Percentiles rank a stretch among this genome's conserved stretches.
These are phyloP conservation scores for Podila clonocystis DNA, from an alignment of 192 early-diverging fungal genomes.

Conservation along the genomic window DNA sequence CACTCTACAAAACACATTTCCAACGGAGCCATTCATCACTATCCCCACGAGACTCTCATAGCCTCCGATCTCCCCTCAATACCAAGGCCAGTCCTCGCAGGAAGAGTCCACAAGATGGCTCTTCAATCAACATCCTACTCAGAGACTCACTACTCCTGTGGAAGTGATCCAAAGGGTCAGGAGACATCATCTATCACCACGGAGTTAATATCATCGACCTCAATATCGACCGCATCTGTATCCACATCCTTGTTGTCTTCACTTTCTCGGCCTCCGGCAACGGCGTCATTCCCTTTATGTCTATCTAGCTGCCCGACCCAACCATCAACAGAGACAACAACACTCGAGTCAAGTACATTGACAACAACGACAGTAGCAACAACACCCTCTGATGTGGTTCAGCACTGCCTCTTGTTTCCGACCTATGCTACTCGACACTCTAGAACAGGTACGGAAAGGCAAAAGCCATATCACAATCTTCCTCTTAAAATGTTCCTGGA, in stretches of 20 bases:
- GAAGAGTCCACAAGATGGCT: too few relatives aligned
- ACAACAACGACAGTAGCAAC: neutral
- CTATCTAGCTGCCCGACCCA: neutral
- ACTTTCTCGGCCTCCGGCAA: neutral
- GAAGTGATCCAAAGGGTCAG: too few relatives aligned
- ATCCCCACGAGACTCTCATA: neutral
- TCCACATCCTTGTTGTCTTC: neutral
- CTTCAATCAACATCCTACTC: too few relatives aligned
- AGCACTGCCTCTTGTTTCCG: constrained; percentile 58
- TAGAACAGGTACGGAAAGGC: constrained; percentile 28
- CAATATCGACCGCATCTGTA: neutral
- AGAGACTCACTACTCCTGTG: too few relatives aligned
- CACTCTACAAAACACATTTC: neutral
- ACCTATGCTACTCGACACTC: constrained; percentile 57
- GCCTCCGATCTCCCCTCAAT: neutral
- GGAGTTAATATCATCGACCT: neutral
- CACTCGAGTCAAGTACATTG: neutral
- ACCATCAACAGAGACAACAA: neutral
- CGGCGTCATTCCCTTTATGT: neutral
- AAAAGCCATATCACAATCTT: too few relatives aligned
- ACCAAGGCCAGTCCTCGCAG: neutral
- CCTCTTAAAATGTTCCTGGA: too few relatives aligned
- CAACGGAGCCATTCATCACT: too few relatives aligned
- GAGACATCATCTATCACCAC: neutral
- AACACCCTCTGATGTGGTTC: constrained; percentile 15